Conservation (phyloP, 2,329 filamentous ascomycete species). For the Phaeoacremonium minimum region DNA sequence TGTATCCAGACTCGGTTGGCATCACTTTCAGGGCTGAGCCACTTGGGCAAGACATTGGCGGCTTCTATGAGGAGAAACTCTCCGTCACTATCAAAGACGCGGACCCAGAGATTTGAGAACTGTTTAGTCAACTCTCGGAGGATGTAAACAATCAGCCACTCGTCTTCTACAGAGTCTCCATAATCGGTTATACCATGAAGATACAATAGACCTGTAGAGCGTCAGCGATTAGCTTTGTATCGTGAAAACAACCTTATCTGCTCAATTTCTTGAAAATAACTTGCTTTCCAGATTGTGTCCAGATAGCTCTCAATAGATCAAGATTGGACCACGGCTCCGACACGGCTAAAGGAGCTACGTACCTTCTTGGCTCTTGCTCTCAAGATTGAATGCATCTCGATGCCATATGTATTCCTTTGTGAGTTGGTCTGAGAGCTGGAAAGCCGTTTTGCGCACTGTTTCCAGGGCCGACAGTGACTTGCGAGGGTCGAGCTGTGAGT, state of each 20-base stretch:
- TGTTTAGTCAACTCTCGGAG: slow-evolving; percentile 74
- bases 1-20: slow-evolving; percentile 88
- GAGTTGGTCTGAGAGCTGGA: slow-evolving; percentile 56
- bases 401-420: slow-evolving; percentile 96
- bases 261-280: too few relatives aligned
- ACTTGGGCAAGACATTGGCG: slow-evolving; percentile 78
- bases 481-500: slow-evolving; percentile 48
- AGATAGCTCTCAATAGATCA: too few relatives aligned
- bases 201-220: slow-evolving; percentile 43
- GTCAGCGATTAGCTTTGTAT: background rate
- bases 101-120: slow-evolving; percentile 73
- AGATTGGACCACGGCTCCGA: background rate
- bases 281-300: too few relatives aligned
- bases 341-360: slow-evolving; percentile 16
- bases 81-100: slow-evolving; percentile 82
- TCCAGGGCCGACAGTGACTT: slow-evolving; percentile 65
- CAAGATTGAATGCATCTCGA: slow-evolving; percentile 72
- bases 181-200: slow-evolving; percentile 79
- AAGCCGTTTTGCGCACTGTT: slow-evolving; percentile 64
- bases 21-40: slow-evolving; percentile 89
- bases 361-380: slow-evolving; percentile 57
- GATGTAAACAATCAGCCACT: slow-evolving; percentile 94
- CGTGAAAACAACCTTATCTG: too few relatives aligned
- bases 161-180: slow-evolving; percentile 92
- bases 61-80: slow-evolving; percentile 95